Evolutionary conservation across 768 basidiomycete genomes (phyloP).

Genomic region (Tricholoma hemisulphureum): DNA sequence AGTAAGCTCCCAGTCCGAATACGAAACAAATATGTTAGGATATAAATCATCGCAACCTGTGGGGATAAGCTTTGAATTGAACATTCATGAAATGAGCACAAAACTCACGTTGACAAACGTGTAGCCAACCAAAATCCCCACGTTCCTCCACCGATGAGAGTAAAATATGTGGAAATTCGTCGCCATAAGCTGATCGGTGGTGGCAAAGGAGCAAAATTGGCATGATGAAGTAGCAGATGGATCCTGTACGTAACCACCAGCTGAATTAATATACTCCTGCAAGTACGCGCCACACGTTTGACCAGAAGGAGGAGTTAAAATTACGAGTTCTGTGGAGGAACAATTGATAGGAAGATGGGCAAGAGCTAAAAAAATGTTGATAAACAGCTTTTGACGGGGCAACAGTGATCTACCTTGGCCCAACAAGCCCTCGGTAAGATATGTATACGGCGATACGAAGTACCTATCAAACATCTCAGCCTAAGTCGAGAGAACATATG

Average conservation of each 20-base stretch:
- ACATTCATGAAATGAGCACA: not conserved
- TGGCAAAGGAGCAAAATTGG: slow-evolving; percentile 51
- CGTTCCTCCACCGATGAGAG: slow-evolving; percentile 48
- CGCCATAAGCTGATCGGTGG: slow-evolving; percentile 56
- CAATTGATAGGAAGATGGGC: slow-evolving; percentile 54
- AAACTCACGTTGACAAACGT: slow-evolving; percentile 44
- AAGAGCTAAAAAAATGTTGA: slow-evolving; percentile 41
- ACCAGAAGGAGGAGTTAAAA: slow-evolving; percentile 56
- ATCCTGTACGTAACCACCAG: slow-evolving; percentile 63
- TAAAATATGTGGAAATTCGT: slow-evolving; percentile 62
- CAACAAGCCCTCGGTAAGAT: slow-evolving; percentile 50
- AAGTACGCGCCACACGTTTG: slow-evolving; percentile 57
- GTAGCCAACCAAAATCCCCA: slow-evolving; percentile 50
- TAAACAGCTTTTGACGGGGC: slow-evolving; percentile 29
- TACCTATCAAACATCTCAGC: slow-evolving; percentile 22
- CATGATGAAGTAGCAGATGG: slow-evolving; percentile 49
- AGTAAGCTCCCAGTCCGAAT: slow-evolving; percentile 36
- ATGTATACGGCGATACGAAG: slow-evolving; percentile 48
- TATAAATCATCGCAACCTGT: slow-evolving; percentile 46
- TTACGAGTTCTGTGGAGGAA: slow-evolving; percentile 57
- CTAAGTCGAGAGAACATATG: not conserved
- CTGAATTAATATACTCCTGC: slow-evolving; percentile 43
- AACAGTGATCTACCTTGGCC: slow-evolving; percentile 39
- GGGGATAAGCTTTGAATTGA: not conserved
- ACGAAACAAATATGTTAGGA: slow-evolving; percentile 58